Base-by-base conservation (phyloP, 2,329 filamentous ascomycete genomes). In the Colletotrichum plurivorum region DNA sequence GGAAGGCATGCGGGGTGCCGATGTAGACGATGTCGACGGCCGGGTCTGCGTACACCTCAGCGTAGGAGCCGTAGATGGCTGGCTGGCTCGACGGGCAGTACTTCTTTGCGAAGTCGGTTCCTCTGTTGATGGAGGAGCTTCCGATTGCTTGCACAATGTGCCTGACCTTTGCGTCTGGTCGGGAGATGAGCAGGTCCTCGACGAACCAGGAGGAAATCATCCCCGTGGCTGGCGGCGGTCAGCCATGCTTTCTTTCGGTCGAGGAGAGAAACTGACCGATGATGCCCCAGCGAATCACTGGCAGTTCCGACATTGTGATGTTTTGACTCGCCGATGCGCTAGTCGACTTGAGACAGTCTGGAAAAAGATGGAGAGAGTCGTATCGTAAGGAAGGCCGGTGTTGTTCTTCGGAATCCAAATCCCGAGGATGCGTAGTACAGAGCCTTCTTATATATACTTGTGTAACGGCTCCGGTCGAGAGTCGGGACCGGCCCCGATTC, bases 1-100 rank as follows among this genome's bases (percentile, higher is more conserved):
- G 84, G 60, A 84, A 82, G 31, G 76, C 78, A 67, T 84, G 82
- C 0, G 83, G 83, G 8, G 80, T 84, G 43, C 82, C 83, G 48
- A 85, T 81, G 73, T 85, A 85, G 52, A 85, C 74, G 20, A 83
- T 79, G 66, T 85, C 83, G 27, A 85, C 82, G 9, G 78, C 66
- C 0, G 79, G 75, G 65, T 84, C 81, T 22, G 73, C 71, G 69
- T 83, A 84, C 13, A 83, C 75, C 39, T 81, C 76, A 3, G 76
- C 72, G 60, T 85, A 84, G 55, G 74, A 79, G 4, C 76, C 79
- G 49, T 84, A 83, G 22, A 83, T 64, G 12, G 74, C 71, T 3
- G 82, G 80, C 7, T 65, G 63, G 20, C 72, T 59, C 46, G 73
- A 70, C 2, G 73, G 71, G 53, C 76, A 71, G 62, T 78, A 71